These are phyloP conservation scores for Nakataea oryzae DNA, from an alignment of 2,329 filamentous ascomycete genomes.

Conservation along the genomic window DNA sequence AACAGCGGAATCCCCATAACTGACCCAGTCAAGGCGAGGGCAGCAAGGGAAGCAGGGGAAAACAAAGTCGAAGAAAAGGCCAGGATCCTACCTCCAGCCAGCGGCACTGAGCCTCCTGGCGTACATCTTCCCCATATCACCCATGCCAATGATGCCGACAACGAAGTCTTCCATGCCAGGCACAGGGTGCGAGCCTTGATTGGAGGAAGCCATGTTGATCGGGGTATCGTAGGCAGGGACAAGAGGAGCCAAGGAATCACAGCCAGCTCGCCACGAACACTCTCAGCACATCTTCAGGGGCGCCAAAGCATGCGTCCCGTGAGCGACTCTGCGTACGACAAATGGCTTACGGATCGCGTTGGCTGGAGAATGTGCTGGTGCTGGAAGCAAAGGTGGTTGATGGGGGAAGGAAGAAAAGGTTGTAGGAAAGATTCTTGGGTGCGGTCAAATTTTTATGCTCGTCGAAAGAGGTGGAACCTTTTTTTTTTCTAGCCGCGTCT, in stretches of 20 bases:
- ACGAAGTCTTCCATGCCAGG: conserved; percentile 55
- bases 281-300: background rate
- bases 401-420: background rate
- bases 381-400: background rate
- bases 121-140: conserved; percentile 99
- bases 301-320: background rate
- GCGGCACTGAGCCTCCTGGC: conserved; percentile 77
- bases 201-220: background rate
- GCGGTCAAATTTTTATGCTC: background rate
- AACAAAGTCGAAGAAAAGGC: background rate
- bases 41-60: background rate
- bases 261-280: background rate
- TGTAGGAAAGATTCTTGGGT: background rate
- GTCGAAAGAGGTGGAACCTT: background rate
- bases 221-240: background rate
- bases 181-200: background rate
- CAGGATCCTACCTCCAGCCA: conserved; percentile 78
- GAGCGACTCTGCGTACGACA: conserved; percentile 2
- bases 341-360: background rate
- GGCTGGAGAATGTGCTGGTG: no score
- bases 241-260: background rate
- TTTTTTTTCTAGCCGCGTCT: background rate
- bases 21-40: background rate
- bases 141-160: conserved; percentile 96
- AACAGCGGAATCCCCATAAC: background rate